Evolutionary conservation across 1,284 basidiomycete genomes (phyloP).

Genomic region (Sparassis latifolia): DNA sequence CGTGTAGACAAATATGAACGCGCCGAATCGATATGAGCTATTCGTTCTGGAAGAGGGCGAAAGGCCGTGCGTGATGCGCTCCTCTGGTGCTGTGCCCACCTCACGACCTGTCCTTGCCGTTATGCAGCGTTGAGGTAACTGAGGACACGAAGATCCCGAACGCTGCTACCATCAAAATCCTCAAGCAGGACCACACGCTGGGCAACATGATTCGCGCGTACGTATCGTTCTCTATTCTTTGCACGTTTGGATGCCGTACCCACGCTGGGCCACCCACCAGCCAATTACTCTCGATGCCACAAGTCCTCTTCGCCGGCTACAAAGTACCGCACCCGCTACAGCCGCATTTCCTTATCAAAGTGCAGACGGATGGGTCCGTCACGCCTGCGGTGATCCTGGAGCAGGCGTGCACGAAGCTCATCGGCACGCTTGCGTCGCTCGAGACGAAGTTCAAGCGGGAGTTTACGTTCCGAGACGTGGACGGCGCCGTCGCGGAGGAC

Average conservation of each 20-base stretch:
- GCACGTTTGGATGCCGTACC: not conserved
- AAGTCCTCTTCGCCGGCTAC: constrained; percentile 94
- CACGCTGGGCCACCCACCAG: constrained; percentile 32
- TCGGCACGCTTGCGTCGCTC: constrained; percentile 64
- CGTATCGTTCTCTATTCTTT: constrained; percentile 27
- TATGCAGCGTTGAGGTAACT: constrained; percentile 75
- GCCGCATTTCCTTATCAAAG: constrained; percentile 89
- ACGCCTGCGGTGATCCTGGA: constrained; percentile 85
- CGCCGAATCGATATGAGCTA: constrained; percentile 87
- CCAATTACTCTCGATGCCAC: constrained; percentile 80
- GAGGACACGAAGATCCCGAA: constrained; percentile 98
- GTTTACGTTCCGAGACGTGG: constrained; percentile 68
- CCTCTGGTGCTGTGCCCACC: constrained; percentile 1
- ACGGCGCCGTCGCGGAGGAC: constrained; percentile 47
- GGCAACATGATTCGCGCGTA: constrained; percentile 94
- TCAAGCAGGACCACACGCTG: constrained; percentile 97
- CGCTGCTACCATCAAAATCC: constrained; percentile 88
- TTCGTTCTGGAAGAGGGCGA: constrained; percentile 91
- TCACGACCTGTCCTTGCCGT: constrained; percentile 1
- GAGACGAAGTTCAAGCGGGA: constrained; percentile 73
- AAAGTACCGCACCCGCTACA: constrained; percentile 96
- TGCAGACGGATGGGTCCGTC: constrained; percentile 88
- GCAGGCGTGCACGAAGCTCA: constrained; percentile 78
- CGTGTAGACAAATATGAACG: constrained; percentile 65
- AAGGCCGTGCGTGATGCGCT: constrained; percentile 63